Base-by-base conservation (phyloP, 331 rosid species). In the Prunus yedoensis region DNA sequence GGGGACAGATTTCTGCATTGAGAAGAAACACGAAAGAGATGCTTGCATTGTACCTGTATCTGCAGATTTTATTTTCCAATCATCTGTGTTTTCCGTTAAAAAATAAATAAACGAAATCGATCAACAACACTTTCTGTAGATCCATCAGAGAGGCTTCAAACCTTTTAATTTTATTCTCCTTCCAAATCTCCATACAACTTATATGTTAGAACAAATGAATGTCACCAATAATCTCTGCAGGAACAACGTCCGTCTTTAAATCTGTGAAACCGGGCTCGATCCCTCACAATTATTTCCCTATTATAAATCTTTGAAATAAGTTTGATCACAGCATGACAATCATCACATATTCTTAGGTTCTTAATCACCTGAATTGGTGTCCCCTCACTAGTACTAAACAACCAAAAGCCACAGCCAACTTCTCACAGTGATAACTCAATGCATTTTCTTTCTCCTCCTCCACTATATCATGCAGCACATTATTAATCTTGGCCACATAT, bases 361-460 rank as follows among this genome's bases (percentile, higher is more conserved):
- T 94, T 94, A 74, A 91, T 91, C 74, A 94, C 97, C 71, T 86
- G 96, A 79, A 94, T 86, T 23, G 93, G 83, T 69, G 88, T 77
- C 57, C 86, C 93, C 47, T 87, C 96, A n/a, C 35, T 49, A 32
- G 93, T 90, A 81, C 93, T 84, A 66, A 89, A 88, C 80, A 88
- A 66, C 96, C 94, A 79, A 84, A 91, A 27, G 97, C 98, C 74
- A 93, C 93, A 4, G 94, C 98, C 70, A 93, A 82, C 88, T 91
- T 94, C 86, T 94, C 98, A 69, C 93, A 88, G 75, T 94, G 98
- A 80, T 89, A 86, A 80, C 86, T 80, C 75, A 91, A 74, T 16
- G 66, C 98, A 72, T 91, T 94, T 74, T 91, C 97, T 84, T 91
- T 94, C 77, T 94, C 98, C 80, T 94, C 98, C 51, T 91, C 96